Evolutionary conservation across 495 filamentous ascomycete species (phyloP), one percentile per base, ranked within the genome.

Genomic region (Neurospora sp.): DNA sequence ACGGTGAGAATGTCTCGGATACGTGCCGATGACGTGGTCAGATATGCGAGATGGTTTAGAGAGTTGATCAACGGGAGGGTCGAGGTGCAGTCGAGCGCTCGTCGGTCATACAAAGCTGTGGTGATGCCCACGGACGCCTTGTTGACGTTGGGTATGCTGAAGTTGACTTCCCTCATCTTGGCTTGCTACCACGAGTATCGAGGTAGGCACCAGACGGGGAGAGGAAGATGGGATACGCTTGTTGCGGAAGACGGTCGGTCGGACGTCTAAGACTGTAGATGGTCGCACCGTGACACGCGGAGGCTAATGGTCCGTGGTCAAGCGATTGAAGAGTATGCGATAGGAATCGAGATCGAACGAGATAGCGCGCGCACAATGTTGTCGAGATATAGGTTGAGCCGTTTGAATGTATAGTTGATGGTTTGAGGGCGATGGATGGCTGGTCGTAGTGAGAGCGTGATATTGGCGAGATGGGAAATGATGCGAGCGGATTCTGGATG

Each of bases 71-170:
- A 87, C 38, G 96, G 96, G 38, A 98, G 87, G 5, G 96, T 98
- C 27, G 96, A 99, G 75, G 96, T 98, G 85, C 96, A 99, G 82
- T 99, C 96, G 76, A 99, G 91, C 72, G 96, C 96, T 81, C 96
- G 91, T 75, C 96, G 93, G 82, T 99, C 96, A 82, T 99, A 99
- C 74, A 99, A 89, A 80, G 95, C 96, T 66, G 96, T 98, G 76
- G 96, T 98, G 86, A 99, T 99, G 78, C 96, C 95, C 81, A 99
- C 96, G 73, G 96, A 97, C 76, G 96, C 96, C 90, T 98, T 99
- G 86, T 99, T 99, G 88, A 96, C 94, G 88, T 96, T 97, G 42
- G 96, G 96, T 80, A 99, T 98, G 84, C 96, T 98, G 85, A 98
- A 99, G 83, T 99, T 99, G 86, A 97, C 94, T 89, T 99, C 96